phyloP scores from a whole-genome alignment of 345 rosid species.

The Rhodamnia rubescens region DNA sequence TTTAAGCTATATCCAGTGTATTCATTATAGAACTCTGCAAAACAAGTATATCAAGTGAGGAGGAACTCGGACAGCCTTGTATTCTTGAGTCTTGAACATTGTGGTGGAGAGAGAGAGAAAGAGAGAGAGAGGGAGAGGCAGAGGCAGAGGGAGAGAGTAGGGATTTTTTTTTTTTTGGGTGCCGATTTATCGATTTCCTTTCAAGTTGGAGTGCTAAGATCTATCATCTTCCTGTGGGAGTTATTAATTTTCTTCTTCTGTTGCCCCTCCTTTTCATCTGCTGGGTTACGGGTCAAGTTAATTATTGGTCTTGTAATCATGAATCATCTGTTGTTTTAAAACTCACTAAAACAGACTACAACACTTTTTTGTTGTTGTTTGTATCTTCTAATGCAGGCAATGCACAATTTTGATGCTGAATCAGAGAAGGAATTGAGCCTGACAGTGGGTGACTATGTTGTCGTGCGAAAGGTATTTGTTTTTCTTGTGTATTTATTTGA shows the following conservation, averaged over 20 bases:
- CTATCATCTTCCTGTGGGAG: background rate
- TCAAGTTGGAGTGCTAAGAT: background rate
- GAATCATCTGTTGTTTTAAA: background rate
- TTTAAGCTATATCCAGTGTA: background rate
- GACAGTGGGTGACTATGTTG: conserved; percentile 72
- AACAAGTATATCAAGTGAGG: background rate
- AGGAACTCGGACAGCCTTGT: background rate
- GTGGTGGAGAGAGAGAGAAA: background rate
- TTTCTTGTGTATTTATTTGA: background rate
- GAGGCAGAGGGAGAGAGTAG: background rate
- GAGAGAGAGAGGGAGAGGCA: background rate
- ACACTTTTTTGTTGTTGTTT: background rate
- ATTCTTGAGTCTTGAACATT: background rate
- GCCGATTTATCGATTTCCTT: background rate
- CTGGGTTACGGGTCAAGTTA: background rate
- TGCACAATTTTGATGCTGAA: conserved; percentile 55
- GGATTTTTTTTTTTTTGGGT: background rate
- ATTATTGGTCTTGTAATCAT: background rate
- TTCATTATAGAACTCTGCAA: background rate
- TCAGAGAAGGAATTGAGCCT: conserved; percentile 90
- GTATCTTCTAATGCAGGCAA: conserved; percentile 33
- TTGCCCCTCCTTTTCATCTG: background rate
- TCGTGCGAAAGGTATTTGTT: conserved; percentile 68
- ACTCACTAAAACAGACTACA: background rate
- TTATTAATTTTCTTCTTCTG: background rate